Conservation (phyloP, 2,329 filamentous ascomycete species). For the Sporothrix luriei region DNA sequence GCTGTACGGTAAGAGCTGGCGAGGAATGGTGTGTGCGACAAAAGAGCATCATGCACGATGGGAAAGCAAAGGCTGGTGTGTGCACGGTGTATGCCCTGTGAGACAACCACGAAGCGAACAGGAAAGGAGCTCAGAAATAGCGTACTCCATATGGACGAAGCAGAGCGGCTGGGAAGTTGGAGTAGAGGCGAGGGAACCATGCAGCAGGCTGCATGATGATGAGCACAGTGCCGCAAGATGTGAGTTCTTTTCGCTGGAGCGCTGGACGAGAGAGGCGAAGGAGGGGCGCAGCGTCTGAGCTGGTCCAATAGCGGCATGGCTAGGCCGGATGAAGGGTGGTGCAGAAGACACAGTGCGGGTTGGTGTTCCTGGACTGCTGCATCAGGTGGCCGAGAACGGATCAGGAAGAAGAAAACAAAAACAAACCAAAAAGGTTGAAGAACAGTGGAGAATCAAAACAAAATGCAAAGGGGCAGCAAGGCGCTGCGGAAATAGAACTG, state of each 20-base stretch:
- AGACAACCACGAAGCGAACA: constrained; percentile 4
- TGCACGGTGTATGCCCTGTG: not conserved
- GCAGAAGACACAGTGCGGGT: constrained; percentile 17
- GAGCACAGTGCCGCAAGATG: constrained; percentile 24
- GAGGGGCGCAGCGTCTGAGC: constrained; percentile 28
- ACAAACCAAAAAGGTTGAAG: constrained; percentile 1
- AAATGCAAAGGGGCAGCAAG: constrained; percentile 18
- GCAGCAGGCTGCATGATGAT: constrained; percentile 26
- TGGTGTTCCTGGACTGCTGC: not conserved
- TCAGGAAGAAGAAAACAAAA: constrained; percentile 29
- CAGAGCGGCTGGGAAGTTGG: constrained; percentile 20
- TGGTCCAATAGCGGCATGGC: constrained; percentile 17
- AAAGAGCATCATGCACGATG: not conserved
- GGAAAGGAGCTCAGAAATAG: not conserved
- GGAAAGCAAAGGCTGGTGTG: not conserved
- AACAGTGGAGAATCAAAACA: constrained; percentile 29
- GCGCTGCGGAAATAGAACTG: constrained; percentile 26
- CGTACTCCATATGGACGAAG: not conserved
- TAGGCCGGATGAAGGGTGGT: constrained; percentile 28
- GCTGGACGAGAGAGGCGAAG: constrained; percentile 18
- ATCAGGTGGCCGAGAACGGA: constrained; percentile 24
- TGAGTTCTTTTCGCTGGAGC: not conserved
- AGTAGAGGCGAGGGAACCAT: not conserved
- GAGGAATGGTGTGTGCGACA: not conserved
- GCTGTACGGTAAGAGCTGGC: not conserved